Base-by-base conservation (phyloP, 1,284 basidiomycete genomes). In the Papiliotrema terrestris region DNA sequence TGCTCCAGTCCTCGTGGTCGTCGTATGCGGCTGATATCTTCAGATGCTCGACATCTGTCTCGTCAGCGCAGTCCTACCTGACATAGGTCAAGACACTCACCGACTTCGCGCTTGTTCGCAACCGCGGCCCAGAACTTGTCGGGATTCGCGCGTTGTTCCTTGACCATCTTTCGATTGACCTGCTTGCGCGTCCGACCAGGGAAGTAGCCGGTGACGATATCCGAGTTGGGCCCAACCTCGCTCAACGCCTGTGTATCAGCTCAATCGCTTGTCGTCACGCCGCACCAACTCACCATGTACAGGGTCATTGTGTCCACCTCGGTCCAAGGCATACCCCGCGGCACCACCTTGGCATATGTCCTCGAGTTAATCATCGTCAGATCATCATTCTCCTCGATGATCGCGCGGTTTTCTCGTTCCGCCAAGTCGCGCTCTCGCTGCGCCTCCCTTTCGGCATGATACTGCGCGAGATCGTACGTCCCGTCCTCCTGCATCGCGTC, bases 331-430 rank as follows among this genome's bases (percentile, higher is more conserved):
- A 63, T 65, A 20, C 63, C 59, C 29, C 45, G 45, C 23, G 54
- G n/a, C 8, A 17, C 54, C 39, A 57, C 59, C 45, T 67, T 69
- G 19, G 56, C 56, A 59, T 57, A 68, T 9, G 63, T 63, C 14
- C 51, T 53, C 14, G 60, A 60, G 50, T 72, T 72, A 55, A 72
- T 58, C 51, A 72, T 67, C 52, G 59, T 58, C 22, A 66, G 67
- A 29, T 66, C 66, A 47, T 63, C 60, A 53, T 72, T 65, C 29
- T 67, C 63, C 41, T 69, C 58, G 37, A 65, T 59, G 11, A 69
- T 62, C 15, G 54, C 58, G 4, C 58, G 54, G 36, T 62, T 62
- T 20, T 66, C 61, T 19, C 52, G 52, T 17, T 61, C 57, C 23
- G 65, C 62, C 23, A 62, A 22, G 67, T 57, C 29, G 59, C 50